Percentiles rank a stretch among this genome's conserved stretches.
These are phyloP conservation scores for Inga laurina DNA, from an alignment of 306 rosid genomes.

Conservation along the genomic window DNA sequence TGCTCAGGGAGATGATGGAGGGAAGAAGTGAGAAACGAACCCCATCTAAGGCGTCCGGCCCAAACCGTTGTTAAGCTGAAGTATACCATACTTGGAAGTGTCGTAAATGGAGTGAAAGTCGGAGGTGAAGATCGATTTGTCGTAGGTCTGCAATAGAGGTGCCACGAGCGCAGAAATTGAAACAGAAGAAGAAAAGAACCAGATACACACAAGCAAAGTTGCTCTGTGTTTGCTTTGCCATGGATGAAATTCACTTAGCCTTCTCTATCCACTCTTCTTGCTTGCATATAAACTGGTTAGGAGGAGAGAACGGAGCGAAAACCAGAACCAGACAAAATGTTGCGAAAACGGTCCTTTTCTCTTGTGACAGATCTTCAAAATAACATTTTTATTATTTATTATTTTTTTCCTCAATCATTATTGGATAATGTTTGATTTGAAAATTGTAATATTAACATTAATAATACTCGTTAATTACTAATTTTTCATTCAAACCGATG, in stretches of 20 bases:
- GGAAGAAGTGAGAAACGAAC: constrained; percentile 44
- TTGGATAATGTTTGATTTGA: background rate
- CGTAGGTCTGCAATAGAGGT: constrained; percentile 53
- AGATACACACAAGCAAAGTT: constrained; percentile 8
- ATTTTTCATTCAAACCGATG: background rate
- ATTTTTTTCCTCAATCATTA: no score
- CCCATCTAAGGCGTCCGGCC: constrained; percentile 96
- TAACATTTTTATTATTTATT: no score
- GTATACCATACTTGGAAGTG: constrained; percentile 75
- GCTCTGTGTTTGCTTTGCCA: constrained; percentile 50
- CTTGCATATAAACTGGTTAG: background rate
- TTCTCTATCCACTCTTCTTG: background rate
- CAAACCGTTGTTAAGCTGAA: constrained; percentile 81
- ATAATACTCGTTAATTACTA: background rate
- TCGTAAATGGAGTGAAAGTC: constrained; percentile 57
- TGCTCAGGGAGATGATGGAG: background rate
- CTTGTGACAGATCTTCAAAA: background rate
- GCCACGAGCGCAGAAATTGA: constrained; percentile 42
- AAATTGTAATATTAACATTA: background rate
- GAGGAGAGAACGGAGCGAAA: background rate
- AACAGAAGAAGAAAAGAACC: constrained; percentile 36
- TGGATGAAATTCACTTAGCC: constrained; percentile 16
- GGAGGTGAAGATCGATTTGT: constrained; percentile 51
- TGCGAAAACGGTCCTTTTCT: background rate
- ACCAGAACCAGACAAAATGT: background rate